Evolutionary conservation across 768 basidiomycete species (phyloP), one percentile per base, ranked within the genome.

Genomic region (Leccinum barrowsii): DNA sequence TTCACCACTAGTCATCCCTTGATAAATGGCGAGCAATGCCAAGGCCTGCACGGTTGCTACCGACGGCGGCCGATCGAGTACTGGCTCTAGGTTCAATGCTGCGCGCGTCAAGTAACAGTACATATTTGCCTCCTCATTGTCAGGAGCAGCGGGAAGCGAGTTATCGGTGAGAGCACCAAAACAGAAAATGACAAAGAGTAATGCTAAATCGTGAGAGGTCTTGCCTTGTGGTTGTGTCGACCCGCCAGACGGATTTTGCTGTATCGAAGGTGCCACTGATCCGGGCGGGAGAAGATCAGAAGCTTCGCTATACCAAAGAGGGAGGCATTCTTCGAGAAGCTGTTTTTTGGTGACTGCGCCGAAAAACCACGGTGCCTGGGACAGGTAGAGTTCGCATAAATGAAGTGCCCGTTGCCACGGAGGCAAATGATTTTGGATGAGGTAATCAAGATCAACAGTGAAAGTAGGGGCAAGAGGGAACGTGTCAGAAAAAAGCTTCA

Each of bases 321-420:
- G 86, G n/a, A 88, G 73, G 17, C 83, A 71, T 59, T 87, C 85
- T 56, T 87, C 83, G n/a, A 82, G 70, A 8, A 88, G 71, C 60
- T 91, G 88, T 15, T 75, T 76, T 47, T 78, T 75, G 3, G 85
- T 85, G 37, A 90, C 82, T 2, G 87, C 85, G 21, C 87, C 85
- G 58, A 88, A 89, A 67, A 90, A 89, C 89, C 89, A 91, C 0
- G 86, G 85, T 3, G 88, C 86, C 65, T 87, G 85, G n/a, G 85
- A 85, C 42, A 90, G 79, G 69, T 90, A 91, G 12, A 88, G 76
- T n/a, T 84, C 80, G 63, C 79, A 80, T 34, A 91, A 77, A 32
- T 82, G 78, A 48, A 71, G 75, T 0, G 85, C 83, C 37, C 86
- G 85, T 7, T 73, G 67, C 78, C 82, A 86, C 0, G 80, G 70